Evolutionary conservation across 2,329 filamentous ascomycete species (phyloP), one percentile per base, ranked within the genome.

Genomic region (Ambrosiella beaveri): DNA sequence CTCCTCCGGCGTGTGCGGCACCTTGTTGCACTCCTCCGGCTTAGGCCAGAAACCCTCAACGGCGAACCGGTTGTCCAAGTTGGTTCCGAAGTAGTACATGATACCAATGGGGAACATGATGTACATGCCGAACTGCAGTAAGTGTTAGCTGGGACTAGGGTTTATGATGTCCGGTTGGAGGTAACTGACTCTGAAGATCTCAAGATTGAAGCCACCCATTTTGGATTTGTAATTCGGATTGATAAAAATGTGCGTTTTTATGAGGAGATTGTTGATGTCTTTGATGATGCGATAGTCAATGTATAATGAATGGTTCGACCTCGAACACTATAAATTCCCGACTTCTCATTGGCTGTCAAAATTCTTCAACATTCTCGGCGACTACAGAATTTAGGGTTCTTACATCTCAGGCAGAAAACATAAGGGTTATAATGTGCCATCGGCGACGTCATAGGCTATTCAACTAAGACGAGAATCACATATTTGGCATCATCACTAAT

Each of bases 21-120:
- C 79, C 66, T 78, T 80, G 71, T 93, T 84, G 61, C 84, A 84
- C 68, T 90, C 77, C 62, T 86, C 83, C 3, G 82, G 76, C 66
- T 84, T 88, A 36, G 93, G 93, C 93, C 93, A 98, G 76, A 98
- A 98, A 59, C 85, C 86, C 19, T 86, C 83, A 1, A 97, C 88
- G 53, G 79, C 74, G 75, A 98, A 98, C 63, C 88, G 85, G 64
- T 85, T 79, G 72, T 98, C 93, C 68, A 98, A 87, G 71, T 98
- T 98, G 59, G 90, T 95, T 68, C 93, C 93, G 71, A 97, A 98
- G 76, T 98, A 98, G 78, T 94, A 97, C 93, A 98, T 98, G 76
- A 93, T 90, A 65, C 88, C 89, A 66, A 98, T 97, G 15, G 93
- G 93, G 73, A 98, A 98, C 79, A 96, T 85, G 74, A 98, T 84